Conservation (phyloP, 495 filamentous ascomycete genomes). For the Aspergillus wentii region DNA sequence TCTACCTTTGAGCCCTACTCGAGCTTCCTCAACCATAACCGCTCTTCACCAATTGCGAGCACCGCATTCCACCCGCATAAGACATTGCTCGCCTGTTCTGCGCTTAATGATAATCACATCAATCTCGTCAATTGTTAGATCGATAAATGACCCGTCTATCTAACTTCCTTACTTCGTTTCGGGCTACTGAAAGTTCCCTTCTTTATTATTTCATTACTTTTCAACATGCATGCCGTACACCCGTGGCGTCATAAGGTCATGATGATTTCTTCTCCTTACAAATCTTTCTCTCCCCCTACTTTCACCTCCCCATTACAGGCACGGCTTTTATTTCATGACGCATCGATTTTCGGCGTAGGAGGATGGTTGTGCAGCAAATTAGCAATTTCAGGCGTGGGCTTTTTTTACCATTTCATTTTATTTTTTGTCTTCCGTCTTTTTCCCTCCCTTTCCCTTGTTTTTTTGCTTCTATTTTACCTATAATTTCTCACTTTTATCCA, state of each 20-base stretch:
- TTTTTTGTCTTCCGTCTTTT: neutral
- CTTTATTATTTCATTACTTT: neutral
- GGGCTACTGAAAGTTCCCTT: neutral
- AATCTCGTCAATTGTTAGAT: constrained; percentile 42
- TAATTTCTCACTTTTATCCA: too few species aligned
- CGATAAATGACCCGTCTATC: neutral
- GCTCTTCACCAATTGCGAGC: constrained; percentile 72
- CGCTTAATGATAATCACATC: constrained; percentile 43
- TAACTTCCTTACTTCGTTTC: neutral
- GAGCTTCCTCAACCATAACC: constrained; percentile 75
- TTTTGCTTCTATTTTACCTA: too few species aligned
- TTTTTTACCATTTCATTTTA: neutral
- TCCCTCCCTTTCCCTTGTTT: constrained; percentile 1
- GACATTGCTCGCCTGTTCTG: constrained; percentile 83
- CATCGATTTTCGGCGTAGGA: constrained; percentile 12
- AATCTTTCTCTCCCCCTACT: neutral
- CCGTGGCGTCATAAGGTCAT: too few species aligned
- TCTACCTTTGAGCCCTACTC: constrained; percentile 83
- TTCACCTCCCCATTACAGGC: too few species aligned
- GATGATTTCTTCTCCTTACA: neutral
- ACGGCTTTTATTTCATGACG: constrained; percentile 9
- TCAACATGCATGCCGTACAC: too few species aligned
- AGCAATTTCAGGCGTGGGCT: constrained; percentile 5
- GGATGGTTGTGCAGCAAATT: constrained; percentile 1
- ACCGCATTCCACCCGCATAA: constrained; percentile 95